Base-by-base conservation (phyloP, 495 filamentous ascomycete genomes). In the Lichina pygmaea region DNA sequence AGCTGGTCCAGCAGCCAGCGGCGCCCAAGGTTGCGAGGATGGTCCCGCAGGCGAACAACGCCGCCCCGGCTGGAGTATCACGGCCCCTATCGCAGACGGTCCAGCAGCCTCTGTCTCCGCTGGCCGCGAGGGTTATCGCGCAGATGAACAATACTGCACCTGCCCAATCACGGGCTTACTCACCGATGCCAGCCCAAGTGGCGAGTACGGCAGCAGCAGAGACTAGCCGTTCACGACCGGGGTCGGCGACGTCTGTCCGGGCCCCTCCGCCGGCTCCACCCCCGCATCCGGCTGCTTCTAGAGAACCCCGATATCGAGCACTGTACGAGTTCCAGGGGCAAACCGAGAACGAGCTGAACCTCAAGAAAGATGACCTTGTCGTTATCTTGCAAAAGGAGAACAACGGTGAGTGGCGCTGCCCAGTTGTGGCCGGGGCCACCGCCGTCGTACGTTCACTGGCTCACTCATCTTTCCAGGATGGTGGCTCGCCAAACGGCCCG, bases 241-340 rank as follows among this genome's bases (percentile, higher is more conserved):
- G 68, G 33, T 70, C 72, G n/a, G 54, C 70, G 44, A 68, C 73
- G 7, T 72, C 33, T 12, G 12, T 6, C 31, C 45, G 36, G n/a
- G 36, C 72, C 8, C 75, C 75, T 3, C 75, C 81, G 0, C 83
- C 84, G 6, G 77, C 83, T 13, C 67, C 82, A 10, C 72, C 79
- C 7, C 64, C 80, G 6, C 65, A 77, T n/a, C 68, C 72, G 33
- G 63, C 73, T 13, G 71, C 72, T 44, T 58, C 67, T 15, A 73
- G 72, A 47, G 86, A 82, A 54, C 79, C 86, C 8, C 79, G 77
- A 10, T 81, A 72, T 50, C 76, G 73, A 63, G 91, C 79, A 7
- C 55, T 93, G 34, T 99, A 95, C 52, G 83, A 91, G 51, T 99
- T 94, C 54, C 65, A 57, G 41, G 82, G 85, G 17, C 72, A 79